phyloP scores from a whole-genome alignment of 2,329 filamentous ascomycete genomes.

The Emericellopsis atlantica region DNA sequence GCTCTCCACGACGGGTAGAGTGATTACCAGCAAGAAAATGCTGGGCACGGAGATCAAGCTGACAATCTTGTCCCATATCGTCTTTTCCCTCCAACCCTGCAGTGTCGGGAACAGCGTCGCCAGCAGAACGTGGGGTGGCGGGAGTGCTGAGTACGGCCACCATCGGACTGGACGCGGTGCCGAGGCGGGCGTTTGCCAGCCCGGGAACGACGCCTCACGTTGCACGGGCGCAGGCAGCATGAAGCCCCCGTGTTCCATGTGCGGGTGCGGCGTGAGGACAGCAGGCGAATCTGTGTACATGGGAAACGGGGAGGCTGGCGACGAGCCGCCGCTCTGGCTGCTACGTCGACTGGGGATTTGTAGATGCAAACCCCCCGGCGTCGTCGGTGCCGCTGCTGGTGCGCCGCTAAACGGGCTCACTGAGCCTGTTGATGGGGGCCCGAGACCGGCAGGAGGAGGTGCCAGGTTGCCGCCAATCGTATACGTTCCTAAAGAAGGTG shows the following conservation, averaged over 20 bases:
- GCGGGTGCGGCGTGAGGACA: slow-evolving; percentile 25
- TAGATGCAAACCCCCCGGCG: slow-evolving; percentile 20
- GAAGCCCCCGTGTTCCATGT: slow-evolving; percentile 37
- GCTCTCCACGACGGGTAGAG: slow-evolving; percentile 79
- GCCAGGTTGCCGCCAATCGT: slow-evolving; percentile 26
- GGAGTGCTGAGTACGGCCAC: slow-evolving; percentile 71
- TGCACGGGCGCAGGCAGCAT: slow-evolving; percentile 29
- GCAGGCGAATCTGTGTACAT: slow-evolving; percentile 48
- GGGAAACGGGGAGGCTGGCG: slow-evolving; percentile 54
- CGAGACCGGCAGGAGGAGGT: slow-evolving; percentile 18
- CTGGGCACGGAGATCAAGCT: slow-evolving; percentile 78
- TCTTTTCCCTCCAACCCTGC: slow-evolving; percentile 69
- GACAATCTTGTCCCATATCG: slow-evolving; percentile 70
- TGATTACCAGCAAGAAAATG: slow-evolving; percentile 81
- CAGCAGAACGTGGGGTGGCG: slow-evolving; percentile 57
- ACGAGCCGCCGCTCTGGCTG: slow-evolving; percentile 29
- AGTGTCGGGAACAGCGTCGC: slow-evolving; percentile 80
- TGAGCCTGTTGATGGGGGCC: neutral
- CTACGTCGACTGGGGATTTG: slow-evolving; percentile 31
- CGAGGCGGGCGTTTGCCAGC: slow-evolving; percentile 23
- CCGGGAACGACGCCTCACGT: slow-evolving; percentile 34
- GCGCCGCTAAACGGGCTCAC: neutral
- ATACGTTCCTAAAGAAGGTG: slow-evolving; percentile 12
- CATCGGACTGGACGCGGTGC: slow-evolving; percentile 44
- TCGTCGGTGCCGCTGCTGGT: neutral